These are phyloP conservation scores for Metarhizium robertsii DNA, from an alignment of 2,329 filamentous ascomycete genomes.

Conservation along the genomic window DNA sequence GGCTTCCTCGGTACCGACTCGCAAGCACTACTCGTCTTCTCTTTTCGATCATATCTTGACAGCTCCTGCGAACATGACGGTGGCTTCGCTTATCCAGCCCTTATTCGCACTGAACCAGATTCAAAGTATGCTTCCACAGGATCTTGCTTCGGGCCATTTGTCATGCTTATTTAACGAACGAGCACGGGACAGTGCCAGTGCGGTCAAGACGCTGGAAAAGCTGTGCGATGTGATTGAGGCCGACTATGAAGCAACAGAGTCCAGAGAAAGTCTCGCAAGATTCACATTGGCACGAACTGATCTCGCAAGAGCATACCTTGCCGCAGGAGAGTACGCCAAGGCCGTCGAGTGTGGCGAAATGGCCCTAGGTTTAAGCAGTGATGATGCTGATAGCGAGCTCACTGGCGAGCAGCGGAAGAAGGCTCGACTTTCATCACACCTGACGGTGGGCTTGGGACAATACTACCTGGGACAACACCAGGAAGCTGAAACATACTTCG, in stretches of 20 bases:
- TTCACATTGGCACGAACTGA: slow-evolving; percentile 83
- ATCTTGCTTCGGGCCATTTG: slow-evolving; percentile 68
- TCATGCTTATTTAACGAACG: slow-evolving; percentile 75
- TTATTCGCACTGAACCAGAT: slow-evolving; percentile 84
- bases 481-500: slow-evolving; percentile 69
- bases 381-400: slow-evolving; percentile 59
- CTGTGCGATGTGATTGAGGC: slow-evolving; percentile 65
- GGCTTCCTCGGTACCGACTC: slow-evolving; percentile 61
- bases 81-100: slow-evolving; percentile 67
- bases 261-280: slow-evolving; percentile 57
- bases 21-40: slow-evolving; percentile 70
- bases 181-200: slow-evolving; percentile 55
- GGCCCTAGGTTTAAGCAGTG: slow-evolving; percentile 68
- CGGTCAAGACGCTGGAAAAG: slow-evolving; percentile 53
- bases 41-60: slow-evolving; percentile 73
- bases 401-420: slow-evolving; percentile 55
- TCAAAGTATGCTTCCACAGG: slow-evolving; percentile 57
- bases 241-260: slow-evolving; percentile 79
- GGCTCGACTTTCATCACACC: slow-evolving; percentile 71
- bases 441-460: slow-evolving; percentile 76
- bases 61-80: slow-evolving; percentile 38
- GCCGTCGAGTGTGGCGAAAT: slow-evolving; percentile 75
- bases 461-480: slow-evolving; percentile 61
- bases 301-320: slow-evolving; percentile 74
- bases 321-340: slow-evolving; percentile 50